A percentile compares a stretch with the other conserved stretches of the same genome.
Conservation (phyloP, 1,139 yeast genomes). For the Martiniozyma asiatica region DNA sequence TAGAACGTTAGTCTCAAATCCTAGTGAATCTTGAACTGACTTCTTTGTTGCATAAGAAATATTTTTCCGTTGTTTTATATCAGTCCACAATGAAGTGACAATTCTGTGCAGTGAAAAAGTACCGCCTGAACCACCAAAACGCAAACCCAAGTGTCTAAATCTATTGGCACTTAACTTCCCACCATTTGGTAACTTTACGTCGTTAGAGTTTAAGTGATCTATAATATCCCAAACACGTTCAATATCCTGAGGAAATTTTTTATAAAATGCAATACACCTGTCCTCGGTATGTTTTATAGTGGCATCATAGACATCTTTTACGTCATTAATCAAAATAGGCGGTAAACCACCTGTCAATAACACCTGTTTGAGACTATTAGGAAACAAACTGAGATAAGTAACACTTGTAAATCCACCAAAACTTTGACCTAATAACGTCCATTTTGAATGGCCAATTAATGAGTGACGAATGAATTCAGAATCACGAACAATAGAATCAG, state of each 20-base stretch:
- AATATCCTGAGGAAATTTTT: constrained; percentile 36
- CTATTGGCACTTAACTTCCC: constrained; percentile 38
- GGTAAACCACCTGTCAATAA: constrained; percentile 49
- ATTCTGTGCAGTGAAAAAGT: constrained; percentile 34
- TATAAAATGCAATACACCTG: constrained; percentile 35
- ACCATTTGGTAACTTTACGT: constrained; percentile 34
- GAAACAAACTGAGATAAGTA: constrained; percentile 36
- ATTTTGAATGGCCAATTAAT: constrained; percentile 25
- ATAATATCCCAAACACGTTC: constrained; percentile 28
- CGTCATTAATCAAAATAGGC: constrained; percentile 28
- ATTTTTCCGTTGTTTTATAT: constrained; percentile 23
- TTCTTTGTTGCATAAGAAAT: constrained; percentile 29
- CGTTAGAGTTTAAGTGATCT: constrained; percentile 22
- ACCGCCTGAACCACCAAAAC: constrained; percentile 40
- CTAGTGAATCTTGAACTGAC: constrained; percentile 24
- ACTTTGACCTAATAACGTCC: constrained; percentile 46
- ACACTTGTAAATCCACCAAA: constrained; percentile 45
- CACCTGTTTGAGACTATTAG: constrained; percentile 29
- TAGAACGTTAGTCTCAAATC: constrained; percentile 41
- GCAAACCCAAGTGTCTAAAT: constrained; percentile 40
- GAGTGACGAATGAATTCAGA: constrained; percentile 31
- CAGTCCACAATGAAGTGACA: constrained; percentile 29
- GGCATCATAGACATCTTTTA: constrained; percentile 37
- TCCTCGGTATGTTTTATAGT: constrained; percentile 36
- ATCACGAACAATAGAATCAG: constrained; percentile 40